Evolutionary conservation across 441 rosid genomes (phyloP).

Genomic region (Adansonia grandidieri): DNA sequence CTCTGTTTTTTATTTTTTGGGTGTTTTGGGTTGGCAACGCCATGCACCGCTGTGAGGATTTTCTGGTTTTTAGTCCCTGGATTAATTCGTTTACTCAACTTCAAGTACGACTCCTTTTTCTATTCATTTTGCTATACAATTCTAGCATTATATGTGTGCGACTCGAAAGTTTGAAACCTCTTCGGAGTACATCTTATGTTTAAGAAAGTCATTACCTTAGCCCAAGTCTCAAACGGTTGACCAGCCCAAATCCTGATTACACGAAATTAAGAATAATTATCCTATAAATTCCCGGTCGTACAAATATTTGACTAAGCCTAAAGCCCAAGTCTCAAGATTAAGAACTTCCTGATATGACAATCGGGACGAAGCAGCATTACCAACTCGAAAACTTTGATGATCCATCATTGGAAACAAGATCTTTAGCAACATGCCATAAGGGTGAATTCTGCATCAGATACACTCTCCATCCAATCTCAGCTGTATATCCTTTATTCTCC

Average conservation of each 20-base stretch:
- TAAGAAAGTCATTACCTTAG: not conserved
- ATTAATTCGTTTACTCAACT: not conserved
- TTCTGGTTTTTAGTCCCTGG: not conserved
- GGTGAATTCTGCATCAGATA: not conserved
- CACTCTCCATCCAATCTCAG: not conserved
- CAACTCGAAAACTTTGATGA: no score
- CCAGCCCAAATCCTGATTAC: not conserved
- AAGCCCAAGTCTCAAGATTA: constrained; percentile 5
- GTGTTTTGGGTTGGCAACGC: constrained; percentile 5
- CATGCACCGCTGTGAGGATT: not conserved
- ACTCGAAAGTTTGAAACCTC: no score
- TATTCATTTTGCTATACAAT: not conserved
- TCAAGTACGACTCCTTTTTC: not conserved
- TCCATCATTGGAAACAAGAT: not conserved
- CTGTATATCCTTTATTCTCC: no score
- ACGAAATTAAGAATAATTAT: not conserved
- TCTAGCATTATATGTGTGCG: not conserved
- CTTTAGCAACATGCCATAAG: constrained; percentile 17
- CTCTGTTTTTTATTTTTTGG: no score
- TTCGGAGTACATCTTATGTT: not conserved
- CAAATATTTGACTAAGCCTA: no score
- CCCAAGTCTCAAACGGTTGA: not conserved
- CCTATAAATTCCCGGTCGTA: no score
- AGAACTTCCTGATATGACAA: constrained; percentile 4
- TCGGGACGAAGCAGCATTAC: not conserved